Evolutionary conservation across 176 grass and related monocot species (phyloP).

Genomic region (Oryza punctata): DNA sequence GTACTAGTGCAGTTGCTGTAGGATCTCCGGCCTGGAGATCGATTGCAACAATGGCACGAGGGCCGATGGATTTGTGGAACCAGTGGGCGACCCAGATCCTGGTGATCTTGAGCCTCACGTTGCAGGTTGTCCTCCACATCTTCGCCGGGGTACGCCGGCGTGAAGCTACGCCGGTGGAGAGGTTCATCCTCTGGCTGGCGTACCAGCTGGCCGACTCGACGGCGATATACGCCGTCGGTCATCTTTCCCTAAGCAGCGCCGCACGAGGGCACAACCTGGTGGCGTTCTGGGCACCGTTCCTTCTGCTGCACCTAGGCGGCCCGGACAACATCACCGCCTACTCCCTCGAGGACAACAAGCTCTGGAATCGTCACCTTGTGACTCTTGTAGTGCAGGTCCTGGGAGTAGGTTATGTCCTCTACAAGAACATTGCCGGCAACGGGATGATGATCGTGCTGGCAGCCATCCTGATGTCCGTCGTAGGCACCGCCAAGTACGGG

Average conservation of each 20-base stretch:
- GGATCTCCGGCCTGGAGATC: background rate
- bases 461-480: too few species aligned
- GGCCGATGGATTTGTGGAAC: background rate
- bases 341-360: slow-evolving; percentile 35
- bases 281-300: background rate
- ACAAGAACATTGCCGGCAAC: too few species aligned
- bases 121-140: background rate
- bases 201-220: slow-evolving; percentile 45
- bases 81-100: slow-evolving; percentile 21
- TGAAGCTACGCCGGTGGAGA: background rate
- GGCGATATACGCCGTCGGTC: slow-evolving; percentile 34
- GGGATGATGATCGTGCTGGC: too few species aligned
- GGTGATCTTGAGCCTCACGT: background rate
- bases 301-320: too few species aligned
- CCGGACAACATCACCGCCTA: too few species aligned
- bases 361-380: slow-evolving; percentile 35
- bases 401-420: too few species aligned
- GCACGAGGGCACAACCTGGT: background rate
- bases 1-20: background rate
- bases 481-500: too few species aligned
- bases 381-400: slow-evolving; percentile 16
- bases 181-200: slow-evolving; percentile 14
- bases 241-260: background rate
- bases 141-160: background rate
- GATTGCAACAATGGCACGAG: too few species aligned